These are phyloP conservation scores for Herpetomonas samuelpessoai DNA, from an alignment of 208 protist genomes.

Conservation along the genomic window DNA sequence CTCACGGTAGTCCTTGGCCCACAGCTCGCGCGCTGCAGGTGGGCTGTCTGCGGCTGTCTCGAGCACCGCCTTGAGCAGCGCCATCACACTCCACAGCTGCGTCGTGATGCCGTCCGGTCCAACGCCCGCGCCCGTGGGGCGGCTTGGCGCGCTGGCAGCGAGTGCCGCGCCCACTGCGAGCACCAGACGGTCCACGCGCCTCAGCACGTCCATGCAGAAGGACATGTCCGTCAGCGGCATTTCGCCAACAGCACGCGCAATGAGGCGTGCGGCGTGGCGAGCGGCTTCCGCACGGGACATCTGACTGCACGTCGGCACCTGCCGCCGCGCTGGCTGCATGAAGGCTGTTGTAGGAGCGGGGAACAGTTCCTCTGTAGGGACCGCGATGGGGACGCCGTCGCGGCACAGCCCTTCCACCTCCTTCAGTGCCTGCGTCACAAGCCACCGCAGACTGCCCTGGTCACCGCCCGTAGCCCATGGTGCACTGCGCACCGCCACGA, in stretches of 20 bases:
- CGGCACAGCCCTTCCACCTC: constrained; percentile 34
- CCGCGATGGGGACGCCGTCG: constrained; percentile 12
- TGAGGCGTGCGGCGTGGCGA: constrained; percentile 11
- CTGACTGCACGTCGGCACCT: not conserved
- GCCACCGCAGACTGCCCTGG: constrained; percentile 50
- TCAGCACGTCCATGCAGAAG: constrained; percentile 18
- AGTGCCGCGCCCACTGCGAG: not conserved
- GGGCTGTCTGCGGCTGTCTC: not conserved
- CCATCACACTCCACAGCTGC: not conserved
- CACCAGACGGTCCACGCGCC: not conserved
- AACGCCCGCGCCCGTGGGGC: too few species aligned
- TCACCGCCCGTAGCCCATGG: constrained; percentile 38
- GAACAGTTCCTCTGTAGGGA: constrained; percentile 18
- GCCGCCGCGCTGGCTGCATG: constrained; percentile 1
- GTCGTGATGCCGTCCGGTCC: not conserved
- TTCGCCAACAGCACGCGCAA: constrained; percentile 13
- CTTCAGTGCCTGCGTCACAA: constrained; percentile 55
- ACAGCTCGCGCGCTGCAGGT: not conserved
- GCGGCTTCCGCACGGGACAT: not conserved
- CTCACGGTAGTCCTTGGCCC: not conserved
- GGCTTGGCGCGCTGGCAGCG: not conserved
- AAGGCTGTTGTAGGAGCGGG: constrained; percentile 11
- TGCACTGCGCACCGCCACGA: constrained; percentile 17
- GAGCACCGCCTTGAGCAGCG: not conserved
- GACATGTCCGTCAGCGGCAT: constrained; percentile 11